Base-by-base conservation (phyloP, 176 grass and related monocot genomes). In the Aegilops bicornis region DNA sequence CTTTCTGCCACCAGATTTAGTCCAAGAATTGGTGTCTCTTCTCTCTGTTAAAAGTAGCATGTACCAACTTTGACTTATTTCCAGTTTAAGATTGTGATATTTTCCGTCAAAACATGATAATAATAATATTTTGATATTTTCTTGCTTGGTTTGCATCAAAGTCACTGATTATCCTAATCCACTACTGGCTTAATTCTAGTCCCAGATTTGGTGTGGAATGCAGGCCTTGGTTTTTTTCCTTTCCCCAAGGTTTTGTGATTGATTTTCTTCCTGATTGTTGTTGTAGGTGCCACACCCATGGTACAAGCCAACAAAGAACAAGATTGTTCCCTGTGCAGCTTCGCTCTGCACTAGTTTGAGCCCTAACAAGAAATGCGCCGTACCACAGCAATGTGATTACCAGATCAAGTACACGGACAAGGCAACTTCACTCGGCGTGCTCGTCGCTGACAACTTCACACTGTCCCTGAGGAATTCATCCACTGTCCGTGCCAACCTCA, bases 341-440 rank as follows among this genome's bases (percentile, higher is more conserved):
- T 52, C 97, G 20, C 87, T 94, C 66, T 98, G 97, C 74, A 75
- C 82, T n/a, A 82, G 88, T 2, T 79, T 98, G 75, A 65, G 48
- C 29, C 14, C 81, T 42, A 81, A 12, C 36, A 80, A 91, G 61
- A 91, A 94, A 36, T 96, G 94, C 59, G 65, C 90, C 4, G 25
- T 79, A 23, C 24, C 87, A 7, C 63, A 91, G 50, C 91, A 96
- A 82, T 98, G 96, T 24, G 91, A 98, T 30, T 98, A 98, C 42
- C 78, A 67, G 52, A 89, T 98, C 30, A 92, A 88, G 84, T 98
- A 98, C 50, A 84, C 86, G 3, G 96, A 98, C 79, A 89, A 35
- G 3, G 88, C 86, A 48, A 88, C 91, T 74, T 98, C 96, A n/a
- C 69, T 85, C 2, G 93, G 93, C 9, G 96, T 98, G 37, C 96